Evolutionary conservation across 2,329 filamentous ascomycete genomes (phyloP).

Genomic region (Beauveria medogensis): DNA sequence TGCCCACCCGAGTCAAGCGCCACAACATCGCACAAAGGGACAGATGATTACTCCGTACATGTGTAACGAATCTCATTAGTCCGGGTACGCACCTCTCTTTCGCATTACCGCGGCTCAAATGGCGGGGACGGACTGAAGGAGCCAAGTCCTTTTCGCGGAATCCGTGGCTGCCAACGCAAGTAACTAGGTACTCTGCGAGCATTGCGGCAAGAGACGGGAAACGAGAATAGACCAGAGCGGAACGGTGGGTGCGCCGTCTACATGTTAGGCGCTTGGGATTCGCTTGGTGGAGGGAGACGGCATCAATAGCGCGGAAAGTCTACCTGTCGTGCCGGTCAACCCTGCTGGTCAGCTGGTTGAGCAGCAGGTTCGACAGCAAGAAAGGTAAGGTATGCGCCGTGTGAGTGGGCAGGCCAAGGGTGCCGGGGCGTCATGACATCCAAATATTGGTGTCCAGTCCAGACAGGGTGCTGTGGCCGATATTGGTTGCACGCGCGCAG

Average conservation of each 20-base stretch:
- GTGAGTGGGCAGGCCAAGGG: not conserved
- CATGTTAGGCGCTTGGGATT: not conserved
- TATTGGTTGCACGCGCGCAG: not conserved
- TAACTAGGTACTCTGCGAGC: not conserved
- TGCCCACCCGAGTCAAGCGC: constrained; percentile 2
- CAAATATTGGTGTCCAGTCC: too few species aligned
- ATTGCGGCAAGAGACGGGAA: not conserved
- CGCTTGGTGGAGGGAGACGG: not conserved
- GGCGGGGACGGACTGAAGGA: too few species aligned
- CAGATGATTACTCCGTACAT: not conserved
- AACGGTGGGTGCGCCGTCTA: not conserved
- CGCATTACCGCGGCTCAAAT: not conserved
- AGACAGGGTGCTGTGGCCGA: not conserved
- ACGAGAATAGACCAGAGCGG: not conserved
- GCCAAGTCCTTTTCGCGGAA: too few species aligned
- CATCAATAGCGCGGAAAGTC: not conserved
- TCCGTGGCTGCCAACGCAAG: too few species aligned
- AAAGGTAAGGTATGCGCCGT: not conserved
- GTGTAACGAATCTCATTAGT: not conserved
- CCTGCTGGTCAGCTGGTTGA: not conserved
- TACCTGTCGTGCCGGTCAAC: not conserved
- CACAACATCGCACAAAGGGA: not conserved
- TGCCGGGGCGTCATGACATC: not conserved
- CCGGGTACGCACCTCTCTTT: not conserved
- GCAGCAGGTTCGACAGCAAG: not conserved